A percentile compares a stretch with the other conserved stretches of the same genome.
Conservation (phyloP, 495 filamentous ascomycete species). For the Daldinia grandis region DNA sequence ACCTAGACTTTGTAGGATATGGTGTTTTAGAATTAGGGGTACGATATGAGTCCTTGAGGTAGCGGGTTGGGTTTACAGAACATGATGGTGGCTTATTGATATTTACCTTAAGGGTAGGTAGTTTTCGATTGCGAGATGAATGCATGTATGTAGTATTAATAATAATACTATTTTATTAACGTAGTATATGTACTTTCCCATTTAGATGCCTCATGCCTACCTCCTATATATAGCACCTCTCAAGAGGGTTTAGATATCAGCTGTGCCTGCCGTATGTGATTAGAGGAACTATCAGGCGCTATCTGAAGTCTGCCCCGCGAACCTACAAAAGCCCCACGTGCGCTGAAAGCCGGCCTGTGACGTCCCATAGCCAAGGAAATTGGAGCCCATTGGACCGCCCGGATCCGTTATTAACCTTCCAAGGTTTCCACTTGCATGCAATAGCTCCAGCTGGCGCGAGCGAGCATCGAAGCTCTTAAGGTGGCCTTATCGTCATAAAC, state of each 20-base stretch:
- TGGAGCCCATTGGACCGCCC: neutral
- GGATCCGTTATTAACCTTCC: constrained; percentile 20
- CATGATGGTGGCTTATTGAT: neutral
- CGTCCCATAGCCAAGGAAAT: constrained; percentile 13
- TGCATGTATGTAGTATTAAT: neutral
- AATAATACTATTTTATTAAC: neutral
- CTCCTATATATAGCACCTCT: no score
- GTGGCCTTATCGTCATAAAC: constrained; percentile 1
- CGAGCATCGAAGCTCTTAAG: neutral
- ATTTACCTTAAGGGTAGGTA: neutral
- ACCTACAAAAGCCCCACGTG: constrained; percentile 41
- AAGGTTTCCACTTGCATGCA: neutral
- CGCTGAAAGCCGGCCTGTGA: constrained; percentile 17
- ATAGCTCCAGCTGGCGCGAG: constrained; percentile 8
- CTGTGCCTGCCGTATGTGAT: neutral
- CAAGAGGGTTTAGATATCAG: neutral
- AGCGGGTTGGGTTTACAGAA: neutral
- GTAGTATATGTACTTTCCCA: neutral
- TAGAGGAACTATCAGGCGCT: neutral
- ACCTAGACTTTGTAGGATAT: neutral
- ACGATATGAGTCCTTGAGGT: neutral
- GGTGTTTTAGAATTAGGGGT: neutral
- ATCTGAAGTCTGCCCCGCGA: constrained; percentile 11
- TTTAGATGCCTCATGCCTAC: no score
- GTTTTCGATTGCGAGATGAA: neutral